phyloP scores from a whole-genome alignment of 2,329 filamentous ascomycete species.

The Claviceps sp. region DNA sequence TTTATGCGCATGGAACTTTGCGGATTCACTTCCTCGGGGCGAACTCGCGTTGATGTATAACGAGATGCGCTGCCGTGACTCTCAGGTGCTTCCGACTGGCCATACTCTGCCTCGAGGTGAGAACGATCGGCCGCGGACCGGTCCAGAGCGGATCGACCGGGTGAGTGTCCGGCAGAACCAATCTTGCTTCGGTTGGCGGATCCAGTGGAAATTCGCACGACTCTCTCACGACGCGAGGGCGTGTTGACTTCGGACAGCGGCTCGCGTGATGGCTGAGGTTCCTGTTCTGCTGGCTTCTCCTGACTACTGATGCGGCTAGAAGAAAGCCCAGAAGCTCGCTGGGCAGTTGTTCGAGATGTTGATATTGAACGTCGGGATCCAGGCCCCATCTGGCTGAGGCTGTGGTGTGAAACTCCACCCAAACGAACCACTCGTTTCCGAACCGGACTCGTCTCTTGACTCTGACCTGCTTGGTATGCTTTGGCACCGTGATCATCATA shows the following conservation, averaged over 20 bases:
- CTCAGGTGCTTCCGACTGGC: conserved; percentile 33
- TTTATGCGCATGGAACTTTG: conserved; percentile 70
- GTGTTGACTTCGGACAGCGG: conserved; percentile 35
- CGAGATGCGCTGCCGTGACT: conserved; percentile 42
- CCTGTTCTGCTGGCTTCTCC: conserved; percentile 29
- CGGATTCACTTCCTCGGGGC: conserved; percentile 50
- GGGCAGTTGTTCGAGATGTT: conserved; percentile 23
- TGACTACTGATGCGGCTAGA: conserved; percentile 26
- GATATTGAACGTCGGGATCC: conserved; percentile 38
- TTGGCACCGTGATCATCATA: conserved; percentile 10
- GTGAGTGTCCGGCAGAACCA: conserved; percentile 23
- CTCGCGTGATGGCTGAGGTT: conserved; percentile 19
- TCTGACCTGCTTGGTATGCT: conserved; percentile 11
- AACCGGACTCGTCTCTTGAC: conserved; percentile 37
- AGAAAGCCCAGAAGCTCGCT: conserved; percentile 16
- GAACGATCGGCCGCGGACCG: conserved; percentile 21
- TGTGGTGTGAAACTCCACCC: conserved; percentile 36
- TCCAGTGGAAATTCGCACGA: conserved; percentile 40
- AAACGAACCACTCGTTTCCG: conserved; percentile 45
- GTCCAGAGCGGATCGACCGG: conserved; percentile 21
- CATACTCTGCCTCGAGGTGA: conserved; percentile 29
- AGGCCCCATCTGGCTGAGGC: conserved; percentile 25
- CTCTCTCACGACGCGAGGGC: conserved; percentile 35
- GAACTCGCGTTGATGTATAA: conserved; percentile 35
- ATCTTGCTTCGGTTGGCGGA: conserved; percentile 30